Conservation (phyloP, 192 early-diverging fungal species). For the Linnemannia elongata region DNA sequence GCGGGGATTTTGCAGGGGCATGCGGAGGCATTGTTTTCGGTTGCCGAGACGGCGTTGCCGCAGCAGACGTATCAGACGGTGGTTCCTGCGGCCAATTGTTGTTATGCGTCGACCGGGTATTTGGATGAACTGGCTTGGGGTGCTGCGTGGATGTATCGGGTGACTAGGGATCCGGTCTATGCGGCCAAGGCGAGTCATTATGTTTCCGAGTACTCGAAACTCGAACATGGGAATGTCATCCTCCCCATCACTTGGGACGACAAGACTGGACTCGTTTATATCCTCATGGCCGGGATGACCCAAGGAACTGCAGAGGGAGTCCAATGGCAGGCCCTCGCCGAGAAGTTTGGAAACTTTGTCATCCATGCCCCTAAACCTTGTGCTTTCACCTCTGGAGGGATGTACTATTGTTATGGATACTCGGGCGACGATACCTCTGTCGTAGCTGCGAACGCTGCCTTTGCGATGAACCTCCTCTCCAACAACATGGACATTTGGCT, state of each 20-base stretch:
- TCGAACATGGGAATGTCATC: not conserved
- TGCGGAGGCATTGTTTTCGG: slow-evolving; percentile 52
- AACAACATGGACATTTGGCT: slow-evolving; percentile 9
- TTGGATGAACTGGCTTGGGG: slow-evolving; percentile 62
- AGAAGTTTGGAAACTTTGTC: slow-evolving; percentile 52
- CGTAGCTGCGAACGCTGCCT: slow-evolving; percentile 30
- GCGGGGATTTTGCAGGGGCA: slow-evolving; percentile 47
- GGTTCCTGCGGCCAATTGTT: slow-evolving; percentile 48
- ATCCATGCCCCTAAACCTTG: slow-evolving; percentile 8
- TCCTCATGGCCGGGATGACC: slow-evolving; percentile 57
- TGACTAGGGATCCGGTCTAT: slow-evolving; percentile 58
- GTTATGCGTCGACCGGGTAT: slow-evolving; percentile 56
- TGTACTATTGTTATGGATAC: slow-evolving; percentile 40
- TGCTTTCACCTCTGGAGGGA: slow-evolving; percentile 58
- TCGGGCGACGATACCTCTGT: slow-evolving; percentile 35
- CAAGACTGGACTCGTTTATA: slow-evolving; percentile 57
- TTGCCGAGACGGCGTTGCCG: slow-evolving; percentile 60
- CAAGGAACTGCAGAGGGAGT: slow-evolving; percentile 11
- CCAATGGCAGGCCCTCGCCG: slow-evolving; percentile 55
- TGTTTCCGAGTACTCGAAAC: slow-evolving; percentile 48
- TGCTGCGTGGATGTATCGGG: slow-evolving; percentile 65
- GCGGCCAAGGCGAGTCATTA: slow-evolving; percentile 57
- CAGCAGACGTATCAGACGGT: slow-evolving; percentile 51
- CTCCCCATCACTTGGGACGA: slow-evolving; percentile 63
- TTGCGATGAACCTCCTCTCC: slow-evolving; percentile 21